These are phyloP conservation scores for Wickerhamiella lipophila DNA, from an alignment of 805 yeast genomes.

Conservation along the genomic window DNA sequence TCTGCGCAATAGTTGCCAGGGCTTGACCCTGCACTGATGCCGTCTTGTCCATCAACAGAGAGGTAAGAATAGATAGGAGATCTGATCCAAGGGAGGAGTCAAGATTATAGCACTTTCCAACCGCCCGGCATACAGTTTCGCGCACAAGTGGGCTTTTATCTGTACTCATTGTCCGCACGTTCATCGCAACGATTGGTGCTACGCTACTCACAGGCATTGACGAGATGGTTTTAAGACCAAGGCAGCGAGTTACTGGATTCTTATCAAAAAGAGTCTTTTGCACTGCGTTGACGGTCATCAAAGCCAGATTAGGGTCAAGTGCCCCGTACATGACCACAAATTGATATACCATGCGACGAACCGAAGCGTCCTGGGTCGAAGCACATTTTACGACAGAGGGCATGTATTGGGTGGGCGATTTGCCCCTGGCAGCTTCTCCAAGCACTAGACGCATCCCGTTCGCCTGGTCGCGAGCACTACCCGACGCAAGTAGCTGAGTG, in stretches of 20 bases:
- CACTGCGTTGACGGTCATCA: conserved; percentile 79
- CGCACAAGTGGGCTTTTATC: conserved; percentile 75
- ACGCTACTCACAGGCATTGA: conserved; percentile 76
- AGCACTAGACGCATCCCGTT: conserved; percentile 46
- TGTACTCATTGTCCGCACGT: conserved; percentile 50
- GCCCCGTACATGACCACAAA: conserved; percentile 70
- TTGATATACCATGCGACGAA: conserved; percentile 63
- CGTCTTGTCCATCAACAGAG: conserved; percentile 52
- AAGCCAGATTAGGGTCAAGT: conserved; percentile 74
- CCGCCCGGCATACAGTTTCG: conserved; percentile 62
- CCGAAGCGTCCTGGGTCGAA: conserved; percentile 49
- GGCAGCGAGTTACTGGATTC: conserved; percentile 51
- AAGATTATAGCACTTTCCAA: conserved; percentile 43
- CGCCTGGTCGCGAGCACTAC: conserved; percentile 50
- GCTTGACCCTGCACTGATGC: conserved; percentile 60
- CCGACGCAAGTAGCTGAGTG: conserved; percentile 49
- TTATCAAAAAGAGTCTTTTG: conserved; percentile 70
- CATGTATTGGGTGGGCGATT: conserved; percentile 39
- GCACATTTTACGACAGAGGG: conserved; percentile 76
- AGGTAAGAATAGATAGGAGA: conserved; percentile 37
- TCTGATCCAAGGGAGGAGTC: conserved; percentile 37
- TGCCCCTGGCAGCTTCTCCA: conserved; percentile 23
- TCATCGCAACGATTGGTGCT: conserved; percentile 61
- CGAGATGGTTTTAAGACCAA: conserved; percentile 66
- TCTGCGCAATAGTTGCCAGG: conserved; percentile 40